phyloP scores from a whole-genome alignment of 1,284 basidiomycete genomes.

The Malassezia furfur region DNA sequence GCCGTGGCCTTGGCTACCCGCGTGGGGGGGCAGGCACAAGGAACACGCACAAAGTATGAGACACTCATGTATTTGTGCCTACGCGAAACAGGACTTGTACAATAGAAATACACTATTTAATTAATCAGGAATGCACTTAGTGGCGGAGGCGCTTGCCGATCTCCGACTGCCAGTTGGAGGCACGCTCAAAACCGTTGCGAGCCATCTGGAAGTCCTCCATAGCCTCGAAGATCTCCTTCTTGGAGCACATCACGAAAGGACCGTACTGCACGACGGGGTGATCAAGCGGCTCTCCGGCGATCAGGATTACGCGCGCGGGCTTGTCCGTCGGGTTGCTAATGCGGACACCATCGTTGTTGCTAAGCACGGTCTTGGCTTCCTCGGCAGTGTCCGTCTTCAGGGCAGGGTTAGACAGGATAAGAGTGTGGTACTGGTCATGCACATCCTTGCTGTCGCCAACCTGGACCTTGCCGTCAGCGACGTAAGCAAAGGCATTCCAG shows the following conservation, averaged over 20 bases:
- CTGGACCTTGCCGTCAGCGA: conserved; percentile 53
- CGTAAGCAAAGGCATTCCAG: conserved; percentile 49
- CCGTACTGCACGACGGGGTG: conserved; percentile 80
- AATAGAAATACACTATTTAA: no score
- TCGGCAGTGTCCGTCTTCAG: conserved; percentile 55
- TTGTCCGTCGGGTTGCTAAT: conserved; percentile 51
- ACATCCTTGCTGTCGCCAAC: conserved; percentile 50
- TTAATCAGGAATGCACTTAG: neutral
- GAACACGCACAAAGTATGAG: no score
- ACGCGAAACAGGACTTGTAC: no score
- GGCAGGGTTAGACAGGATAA: conserved; percentile 53
- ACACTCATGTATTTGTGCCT: no score
- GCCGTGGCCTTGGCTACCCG: no score
- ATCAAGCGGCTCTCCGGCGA: conserved; percentile 78
- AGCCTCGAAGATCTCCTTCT: conserved; percentile 71
- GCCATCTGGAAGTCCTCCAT: conserved; percentile 71
- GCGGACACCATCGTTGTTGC: conserved; percentile 58
- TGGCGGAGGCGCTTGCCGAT: conserved; percentile 51
- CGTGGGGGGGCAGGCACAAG: no score
- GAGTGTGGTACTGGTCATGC: conserved; percentile 62
- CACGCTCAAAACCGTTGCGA: conserved; percentile 81
- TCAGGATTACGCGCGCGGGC: conserved; percentile 46
- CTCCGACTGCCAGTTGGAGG: conserved; percentile 73
- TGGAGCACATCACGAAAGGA: conserved; percentile 64
- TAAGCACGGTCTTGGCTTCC: conserved; percentile 35